Base-by-base conservation (phyloP, 2,329 filamentous ascomycete species). In the Colletotrichum sp. region DNA sequence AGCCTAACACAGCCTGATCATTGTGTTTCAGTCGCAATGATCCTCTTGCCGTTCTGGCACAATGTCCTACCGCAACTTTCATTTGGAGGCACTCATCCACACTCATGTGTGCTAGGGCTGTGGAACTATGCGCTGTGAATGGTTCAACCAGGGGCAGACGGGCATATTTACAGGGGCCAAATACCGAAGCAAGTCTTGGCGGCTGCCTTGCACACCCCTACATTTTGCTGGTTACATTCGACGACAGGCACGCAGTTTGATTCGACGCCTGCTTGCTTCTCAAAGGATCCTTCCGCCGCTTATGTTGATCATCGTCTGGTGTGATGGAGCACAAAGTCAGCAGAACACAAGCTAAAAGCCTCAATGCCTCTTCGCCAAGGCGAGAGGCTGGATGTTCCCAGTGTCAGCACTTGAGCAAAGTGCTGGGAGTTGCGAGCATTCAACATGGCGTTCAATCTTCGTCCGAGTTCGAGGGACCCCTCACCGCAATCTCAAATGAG, bases 221-320 rank as follows among this genome's bases (percentile, higher is more conserved):
- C 43, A 52, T 52, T 52, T 52, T 52, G 43, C 43, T 52, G 10
- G 43, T 52, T 52, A 52, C 43, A 52, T 22, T 52, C 10, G 4
- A 1, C 2, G 43, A 22, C 43, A 1, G 10, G 43, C 6, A 6
- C 43, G 43, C n/a, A 13, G 6, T 52, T 22, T 22, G 43, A 52
- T 52, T 52, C 43, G 43, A 52, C n/a, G 43, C 43, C 43, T 52
- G 43, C 43, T 22, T 52, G 43, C 43, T 52, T 52, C n/a, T 52
- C 10, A 52, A 8, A 52, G 43, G n/a, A 52, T 22, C n/a, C 43
- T 52, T 52, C 43, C 43, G n/a, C 10, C 5, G 43, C 43, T 52
- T 52, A 52, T 52, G 43, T 22, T 22, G 43, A 52, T 52, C 43
- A 48, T 48, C 43, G 43, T 48, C 39, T 48, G 43, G 43, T 48